Evolutionary conservation across 78 protist genomes (phyloP).

Genomic region (Dictyostelium citrinum): DNA sequence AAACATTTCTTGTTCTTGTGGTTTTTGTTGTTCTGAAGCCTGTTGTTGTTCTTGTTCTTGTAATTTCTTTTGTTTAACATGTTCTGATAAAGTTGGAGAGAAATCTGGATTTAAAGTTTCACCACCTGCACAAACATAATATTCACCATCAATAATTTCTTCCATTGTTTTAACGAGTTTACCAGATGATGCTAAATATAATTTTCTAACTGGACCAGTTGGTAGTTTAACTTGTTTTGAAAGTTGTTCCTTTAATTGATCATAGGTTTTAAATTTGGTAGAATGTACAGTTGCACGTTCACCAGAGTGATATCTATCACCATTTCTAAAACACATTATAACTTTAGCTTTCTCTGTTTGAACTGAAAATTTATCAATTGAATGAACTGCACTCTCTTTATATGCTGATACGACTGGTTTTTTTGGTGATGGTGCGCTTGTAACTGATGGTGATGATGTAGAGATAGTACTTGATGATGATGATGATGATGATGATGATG

Average conservation of each 20-base stretch:
- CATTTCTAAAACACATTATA: slow-evolving; percentile 34
- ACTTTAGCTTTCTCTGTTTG: slow-evolving; percentile 68
- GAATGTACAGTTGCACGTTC: slow-evolving; percentile 35
- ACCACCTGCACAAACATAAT: slow-evolving; percentile 66
- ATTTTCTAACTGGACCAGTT: slow-evolving; percentile 62
- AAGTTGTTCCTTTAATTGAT: slow-evolving; percentile 67
- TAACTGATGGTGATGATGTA: not conserved
- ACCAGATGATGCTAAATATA: slow-evolving; percentile 9
- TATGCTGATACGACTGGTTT: slow-evolving; percentile 57
- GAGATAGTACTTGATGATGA: not conserved
- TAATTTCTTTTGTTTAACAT: not conserved
- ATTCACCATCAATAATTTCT: slow-evolving; percentile 47
- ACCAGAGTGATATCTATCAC: slow-evolving; percentile 50
- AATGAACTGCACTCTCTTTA: not conserved
- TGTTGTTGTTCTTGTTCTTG: not conserved
- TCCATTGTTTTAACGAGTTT: slow-evolving; percentile 30
- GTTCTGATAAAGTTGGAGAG: not conserved
- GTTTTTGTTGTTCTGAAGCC: not conserved
- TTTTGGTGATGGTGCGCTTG: not conserved
- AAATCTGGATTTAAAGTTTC: slow-evolving; percentile 10
- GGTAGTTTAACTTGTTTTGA: slow-evolving; percentile 53
- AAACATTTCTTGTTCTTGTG: slow-evolving; percentile 3
- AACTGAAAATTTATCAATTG: slow-evolving; percentile 10
- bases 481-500: not conserved
- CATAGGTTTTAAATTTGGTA: slow-evolving; percentile 57